Conservation (phyloP, 2,329 filamentous ascomycete species). For the Colletotrichum liaoningense region DNA sequence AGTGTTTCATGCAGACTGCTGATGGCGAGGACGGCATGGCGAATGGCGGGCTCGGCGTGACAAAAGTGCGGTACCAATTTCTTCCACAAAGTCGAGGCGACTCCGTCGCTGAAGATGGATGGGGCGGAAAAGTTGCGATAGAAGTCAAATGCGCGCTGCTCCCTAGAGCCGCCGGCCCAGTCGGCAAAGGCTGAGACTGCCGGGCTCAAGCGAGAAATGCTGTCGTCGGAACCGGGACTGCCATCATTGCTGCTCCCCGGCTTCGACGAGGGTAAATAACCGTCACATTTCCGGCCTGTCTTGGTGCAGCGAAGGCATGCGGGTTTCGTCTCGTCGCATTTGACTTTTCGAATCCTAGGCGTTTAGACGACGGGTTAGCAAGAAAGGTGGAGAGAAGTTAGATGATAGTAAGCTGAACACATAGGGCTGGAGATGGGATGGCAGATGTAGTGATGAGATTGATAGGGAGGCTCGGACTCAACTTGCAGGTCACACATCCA, state of each 20-base stretch:
- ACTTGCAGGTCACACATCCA: constrained; percentile 67
- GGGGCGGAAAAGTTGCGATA: constrained; percentile 51
- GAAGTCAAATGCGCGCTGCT: constrained; percentile 45
- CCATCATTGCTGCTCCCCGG: constrained; percentile 32
- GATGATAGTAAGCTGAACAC: neutral
- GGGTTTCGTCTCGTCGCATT: constrained; percentile 67
- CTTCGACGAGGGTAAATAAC: constrained; percentile 53
- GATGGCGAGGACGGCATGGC: constrained; percentile 62
- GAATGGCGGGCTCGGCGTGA: constrained; percentile 56
- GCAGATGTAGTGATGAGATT: neutral
- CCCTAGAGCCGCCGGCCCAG: constrained; percentile 19
- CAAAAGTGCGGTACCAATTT: constrained; percentile 58
- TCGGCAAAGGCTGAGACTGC: constrained; percentile 11
- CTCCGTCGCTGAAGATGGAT: constrained; percentile 50
- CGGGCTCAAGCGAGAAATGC: constrained; percentile 20
- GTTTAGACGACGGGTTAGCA: neutral
- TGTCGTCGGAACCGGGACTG: constrained; percentile 31
- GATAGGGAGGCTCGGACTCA: constrained; percentile 45
- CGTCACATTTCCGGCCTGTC: constrained; percentile 68
- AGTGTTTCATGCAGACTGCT: constrained; percentile 57
- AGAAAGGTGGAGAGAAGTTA: neutral
- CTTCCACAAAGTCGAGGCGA: constrained; percentile 56
- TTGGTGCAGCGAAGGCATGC: constrained; percentile 63
- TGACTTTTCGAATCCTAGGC: constrained; percentile 63
- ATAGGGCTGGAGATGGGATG: neutral